phyloP scores from a whole-genome alignment of 1,284 basidiomycete species.

The Leccinum solheimii region DNA sequence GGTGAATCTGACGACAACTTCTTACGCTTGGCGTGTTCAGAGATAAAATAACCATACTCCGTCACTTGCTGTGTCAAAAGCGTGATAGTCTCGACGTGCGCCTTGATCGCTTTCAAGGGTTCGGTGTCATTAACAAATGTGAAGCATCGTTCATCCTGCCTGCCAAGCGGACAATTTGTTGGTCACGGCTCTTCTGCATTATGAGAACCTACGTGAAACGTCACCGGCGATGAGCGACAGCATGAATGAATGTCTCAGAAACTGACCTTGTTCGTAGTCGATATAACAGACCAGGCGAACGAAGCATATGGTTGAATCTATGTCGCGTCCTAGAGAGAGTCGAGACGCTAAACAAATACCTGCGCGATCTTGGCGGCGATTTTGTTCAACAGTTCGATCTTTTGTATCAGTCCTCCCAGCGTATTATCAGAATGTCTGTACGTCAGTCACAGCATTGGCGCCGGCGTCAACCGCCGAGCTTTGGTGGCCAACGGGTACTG shows the following conservation, averaged over 20 bases:
- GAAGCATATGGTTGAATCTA: neutral
- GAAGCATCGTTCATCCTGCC: neutral
- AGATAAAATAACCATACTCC: constrained; percentile 6
- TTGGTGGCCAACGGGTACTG: neutral
- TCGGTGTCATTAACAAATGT: neutral
- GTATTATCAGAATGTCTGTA: neutral
- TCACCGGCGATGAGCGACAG: neutral
- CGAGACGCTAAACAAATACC: neutral
- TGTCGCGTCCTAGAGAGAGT: neutral
- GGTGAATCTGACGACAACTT: neutral
- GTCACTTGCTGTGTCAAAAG: constrained; percentile 1
- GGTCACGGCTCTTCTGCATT: neutral
- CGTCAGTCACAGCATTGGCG: neutral
- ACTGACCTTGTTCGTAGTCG: neutral
- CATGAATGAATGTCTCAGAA: neutral
- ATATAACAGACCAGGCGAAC: neutral
- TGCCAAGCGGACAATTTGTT: neutral
- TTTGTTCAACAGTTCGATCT: neutral
- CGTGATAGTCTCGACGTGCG: neutral
- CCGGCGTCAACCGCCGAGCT: neutral
- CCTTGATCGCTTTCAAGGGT: neutral
- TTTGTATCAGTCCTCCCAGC: neutral
- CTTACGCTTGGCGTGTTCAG: neutral
- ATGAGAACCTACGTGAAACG: neutral
- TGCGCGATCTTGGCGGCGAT: neutral